Evolutionary conservation across 305 asterid genomes (phyloP).

Genomic region (Caryopteris hybrid): DNA sequence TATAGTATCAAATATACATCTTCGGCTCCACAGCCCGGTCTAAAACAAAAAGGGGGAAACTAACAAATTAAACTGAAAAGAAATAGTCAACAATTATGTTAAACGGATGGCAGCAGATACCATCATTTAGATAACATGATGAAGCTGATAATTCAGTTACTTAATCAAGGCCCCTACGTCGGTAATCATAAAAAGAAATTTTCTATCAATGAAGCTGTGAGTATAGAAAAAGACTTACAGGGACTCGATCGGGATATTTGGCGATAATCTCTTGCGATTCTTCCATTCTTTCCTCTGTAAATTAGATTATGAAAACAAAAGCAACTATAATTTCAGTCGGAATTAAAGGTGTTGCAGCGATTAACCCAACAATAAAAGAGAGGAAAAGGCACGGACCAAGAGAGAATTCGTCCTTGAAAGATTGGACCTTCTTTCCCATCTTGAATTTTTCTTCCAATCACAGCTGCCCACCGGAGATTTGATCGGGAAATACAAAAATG

Average conservation of each 20-base stretch:
- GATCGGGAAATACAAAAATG: background rate
- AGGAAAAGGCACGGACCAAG: constrained; percentile 31
- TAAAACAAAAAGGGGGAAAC: no score
- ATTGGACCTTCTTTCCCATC: constrained; percentile 42
- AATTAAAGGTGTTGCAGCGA: background rate
- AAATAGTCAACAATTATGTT: no score
- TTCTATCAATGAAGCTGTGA: background rate
- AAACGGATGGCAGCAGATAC: no score
- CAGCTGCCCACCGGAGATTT: background rate
- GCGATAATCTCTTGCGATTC: constrained; percentile 83
- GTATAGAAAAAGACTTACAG: constrained; percentile 36
- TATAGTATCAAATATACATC: no score
- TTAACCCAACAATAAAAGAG: background rate
- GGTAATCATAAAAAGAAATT: background rate
- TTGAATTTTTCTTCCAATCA: constrained; percentile 11
- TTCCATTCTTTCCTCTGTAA: constrained; percentile 59
- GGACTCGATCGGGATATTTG: constrained; percentile 87
- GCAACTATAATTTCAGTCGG: no score
- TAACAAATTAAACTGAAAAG: no score
- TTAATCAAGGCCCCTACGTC: background rate
- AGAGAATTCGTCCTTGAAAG: constrained; percentile 52
- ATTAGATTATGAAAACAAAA: background rate
- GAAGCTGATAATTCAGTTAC: no score
- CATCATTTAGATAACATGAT: no score
- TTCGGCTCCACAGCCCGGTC: no score